Percentiles rank a stretch among this genome's conserved stretches.
Conservation (phyloP, 2,329 filamentous ascomycete species). For the Sporothrix mexicana region DNA sequence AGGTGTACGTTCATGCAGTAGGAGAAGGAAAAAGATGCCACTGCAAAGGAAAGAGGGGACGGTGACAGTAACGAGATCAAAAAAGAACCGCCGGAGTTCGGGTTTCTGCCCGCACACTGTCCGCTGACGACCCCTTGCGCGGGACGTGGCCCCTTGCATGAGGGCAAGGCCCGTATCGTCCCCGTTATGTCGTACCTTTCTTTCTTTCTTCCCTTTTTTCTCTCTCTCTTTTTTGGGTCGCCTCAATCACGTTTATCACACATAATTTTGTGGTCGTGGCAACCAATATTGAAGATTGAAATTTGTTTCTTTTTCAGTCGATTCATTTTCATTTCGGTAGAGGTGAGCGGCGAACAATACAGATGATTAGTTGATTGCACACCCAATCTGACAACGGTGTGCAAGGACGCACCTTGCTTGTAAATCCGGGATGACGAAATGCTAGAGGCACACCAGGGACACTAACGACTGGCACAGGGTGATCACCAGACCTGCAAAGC, state of each 20-base stretch:
- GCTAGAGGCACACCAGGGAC: not conserved
- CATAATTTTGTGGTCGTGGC: too few relatives aligned
- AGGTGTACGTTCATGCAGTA: not conserved
- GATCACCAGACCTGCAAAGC: conserved; percentile 25
- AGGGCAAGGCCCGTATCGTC: conserved; percentile 19
- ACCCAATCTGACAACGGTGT: too few relatives aligned
- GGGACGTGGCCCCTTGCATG: conserved; percentile 13
- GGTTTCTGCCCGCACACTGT: too few relatives aligned
- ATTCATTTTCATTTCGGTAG: too few relatives aligned
- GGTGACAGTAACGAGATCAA: not conserved
- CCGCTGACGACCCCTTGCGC: not conserved
- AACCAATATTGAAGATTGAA: too few relatives aligned
- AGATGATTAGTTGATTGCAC: too few relatives aligned
- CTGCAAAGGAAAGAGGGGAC: not conserved
- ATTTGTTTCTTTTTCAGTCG: too few relatives aligned
- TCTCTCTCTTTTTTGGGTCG: not conserved
- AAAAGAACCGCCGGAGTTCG: not conserved
- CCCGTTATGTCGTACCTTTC: not conserved
- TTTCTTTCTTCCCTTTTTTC: not conserved
- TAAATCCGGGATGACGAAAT: not conserved
- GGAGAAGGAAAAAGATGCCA: not conserved
- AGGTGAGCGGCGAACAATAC: too few relatives aligned
- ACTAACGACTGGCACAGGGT: not conserved
- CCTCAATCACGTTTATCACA: not conserved
- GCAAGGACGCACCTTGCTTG: too few relatives aligned